These are phyloP conservation scores for Phytophthora cajani DNA, from an alignment of 352 stramenopile species.

Conservation along the genomic window DNA sequence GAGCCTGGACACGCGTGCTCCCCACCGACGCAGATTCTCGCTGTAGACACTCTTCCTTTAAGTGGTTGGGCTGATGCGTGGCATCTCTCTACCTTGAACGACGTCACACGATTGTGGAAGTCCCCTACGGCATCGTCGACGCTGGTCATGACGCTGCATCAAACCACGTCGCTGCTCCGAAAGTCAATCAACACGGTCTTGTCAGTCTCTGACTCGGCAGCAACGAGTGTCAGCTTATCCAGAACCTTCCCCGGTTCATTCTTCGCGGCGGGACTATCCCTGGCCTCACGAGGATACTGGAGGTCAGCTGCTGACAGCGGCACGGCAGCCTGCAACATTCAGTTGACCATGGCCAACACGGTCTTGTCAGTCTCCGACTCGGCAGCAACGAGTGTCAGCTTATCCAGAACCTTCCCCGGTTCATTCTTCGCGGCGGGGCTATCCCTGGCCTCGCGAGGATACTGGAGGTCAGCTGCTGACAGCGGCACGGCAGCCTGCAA, in stretches of 20 bases:
- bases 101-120: constrained; percentile 43
- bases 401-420: constrained; percentile 42
- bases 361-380: constrained; percentile 39
- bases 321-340: constrained; percentile 31
- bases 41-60: constrained; percentile 38
- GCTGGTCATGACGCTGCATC: constrained; percentile 19
- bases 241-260: constrained; percentile 43
- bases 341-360: constrained; percentile 43
- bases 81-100: constrained; percentile 41
- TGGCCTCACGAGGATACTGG: constrained; percentile 57
- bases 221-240: constrained; percentile 25
- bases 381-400: constrained; percentile 18
- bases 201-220: constrained; percentile 25
- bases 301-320: neutral
- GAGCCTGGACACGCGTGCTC: constrained; percentile 51
- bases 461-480: constrained; percentile 25
- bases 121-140: constrained; percentile 11
- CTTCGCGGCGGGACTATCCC: constrained; percentile 47
- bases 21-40: constrained; percentile 8
- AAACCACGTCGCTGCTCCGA: constrained; percentile 50
- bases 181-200: constrained; percentile 46
- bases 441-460: constrained; percentile 52
- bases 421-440: constrained; percentile 48
- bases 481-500: constrained; percentile 23
- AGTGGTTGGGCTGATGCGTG: constrained; percentile 64